A percentile compares a stretch with the other conserved stretches of the same genome.
Conservation (phyloP, 495 filamentous ascomycete genomes). For the Astrocystis sublimbata region DNA sequence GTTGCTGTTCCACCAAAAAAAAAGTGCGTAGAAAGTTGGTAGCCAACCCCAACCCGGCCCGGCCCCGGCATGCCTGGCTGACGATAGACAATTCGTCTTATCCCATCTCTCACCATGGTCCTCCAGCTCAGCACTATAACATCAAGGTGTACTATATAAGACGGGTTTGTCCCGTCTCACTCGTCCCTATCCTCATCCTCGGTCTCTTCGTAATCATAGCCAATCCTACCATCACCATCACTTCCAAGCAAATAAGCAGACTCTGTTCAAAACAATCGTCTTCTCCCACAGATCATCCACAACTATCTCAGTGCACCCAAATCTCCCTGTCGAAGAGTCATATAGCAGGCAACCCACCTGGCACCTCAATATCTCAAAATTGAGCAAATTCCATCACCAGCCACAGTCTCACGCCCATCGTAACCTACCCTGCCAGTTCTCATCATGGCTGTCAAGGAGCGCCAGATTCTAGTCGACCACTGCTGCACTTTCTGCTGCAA, state of each 20-base stretch:
- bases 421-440: slow-evolving; percentile 1
- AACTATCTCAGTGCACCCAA: background rate
- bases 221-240: background rate
- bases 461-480: slow-evolving; percentile 48
- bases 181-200: background rate
- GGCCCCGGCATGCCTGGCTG: slow-evolving; percentile 15
- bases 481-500: slow-evolving; percentile 58
- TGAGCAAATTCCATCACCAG: background rate
- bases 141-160: slow-evolving; percentile 6
- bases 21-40: slow-evolving; percentile 2
- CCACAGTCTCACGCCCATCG: background rate
- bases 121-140: slow-evolving; percentile 7
- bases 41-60: slow-evolving; percentile 1
- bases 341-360: background rate
- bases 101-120: slow-evolving; percentile 15
- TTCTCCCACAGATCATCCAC: background rate
- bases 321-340: background rate
- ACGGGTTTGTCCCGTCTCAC: slow-evolving; percentile 14
- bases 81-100: slow-evolving; percentile 12
- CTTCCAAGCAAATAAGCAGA: background rate
- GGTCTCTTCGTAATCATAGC: slow-evolving; percentile 3
- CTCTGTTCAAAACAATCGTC: background rate
- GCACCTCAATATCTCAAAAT: background rate
- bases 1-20: background rate
- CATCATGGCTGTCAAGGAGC: slow-evolving; percentile 49